Evolutionary conservation across 805 yeast species (phyloP), one percentile per base, ranked within the genome.

Genomic region (Saccharomycopsis synnaedendra): DNA sequence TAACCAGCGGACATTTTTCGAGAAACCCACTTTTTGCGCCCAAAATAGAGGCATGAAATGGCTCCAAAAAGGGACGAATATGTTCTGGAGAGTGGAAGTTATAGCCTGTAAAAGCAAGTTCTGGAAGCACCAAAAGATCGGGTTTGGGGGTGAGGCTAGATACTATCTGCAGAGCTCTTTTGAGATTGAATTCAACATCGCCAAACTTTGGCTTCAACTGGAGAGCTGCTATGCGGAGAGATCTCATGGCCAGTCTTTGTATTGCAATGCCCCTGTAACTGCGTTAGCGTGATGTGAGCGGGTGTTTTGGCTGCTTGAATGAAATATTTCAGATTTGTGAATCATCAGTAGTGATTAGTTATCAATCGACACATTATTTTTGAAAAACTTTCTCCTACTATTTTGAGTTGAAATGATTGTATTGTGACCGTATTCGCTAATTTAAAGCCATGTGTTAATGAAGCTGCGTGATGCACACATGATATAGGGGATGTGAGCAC

Each of bases 91-190:
- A 60, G 32, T 62, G 59, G 63, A 82, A 89, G 57, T 81, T 82
- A 60, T 88, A 88, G 0, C 96, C 96, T 0, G 95, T 83, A 8
- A 89, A 64, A 0, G 94, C 87, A 44, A 88, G 64, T 57, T 88
- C 97, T 0, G 97, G 95, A 5, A 89, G 69, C 1, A 88, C 74
- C 5, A 88, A 61, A n/a, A 88, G 55, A 58, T 87, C 94, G 5
- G 61, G 59, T 48, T 39, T 58, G 55, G 33, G 47, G 50, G 61
- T 60, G 41, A 56, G 61, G 40, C 57, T 55, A 6, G 66, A 62
- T 8, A 78, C 53, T 4, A 80, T 55, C 2, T 53, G 46, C 43
- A 67, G 55, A 1, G 85, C 79, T 37, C 73, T 68, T 4, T 62
- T 56, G 8, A 72, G 65, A 55, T 82, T 85, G 41, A 69, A 69